Conservation (phyloP, 352 stramenopile species). For the Pythium rhizo-oryzae region DNA sequence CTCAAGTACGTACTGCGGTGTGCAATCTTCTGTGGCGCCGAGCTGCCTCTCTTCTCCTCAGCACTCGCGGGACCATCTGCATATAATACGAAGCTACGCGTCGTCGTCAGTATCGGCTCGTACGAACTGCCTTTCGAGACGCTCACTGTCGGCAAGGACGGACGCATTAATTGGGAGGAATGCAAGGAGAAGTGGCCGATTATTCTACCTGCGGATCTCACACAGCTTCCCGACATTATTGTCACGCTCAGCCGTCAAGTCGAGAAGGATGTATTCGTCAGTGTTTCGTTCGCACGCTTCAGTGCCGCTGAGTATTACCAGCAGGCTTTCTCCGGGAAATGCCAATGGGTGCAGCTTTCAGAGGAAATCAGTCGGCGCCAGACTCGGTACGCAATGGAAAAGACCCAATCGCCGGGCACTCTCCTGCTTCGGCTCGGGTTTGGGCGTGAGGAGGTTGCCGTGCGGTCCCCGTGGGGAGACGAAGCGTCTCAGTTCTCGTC, state of each 20-base stretch:
- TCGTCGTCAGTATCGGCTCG: constrained; percentile 48
- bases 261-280: constrained; percentile 62
- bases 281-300: constrained; percentile 59
- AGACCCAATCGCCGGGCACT: constrained; percentile 48
- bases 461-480: constrained; percentile 52
- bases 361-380: constrained; percentile 67
- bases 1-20: constrained; percentile 71
- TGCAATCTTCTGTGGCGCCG: constrained; percentile 58
- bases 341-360: constrained; percentile 57
- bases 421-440: constrained; percentile 66
- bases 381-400: constrained; percentile 56
- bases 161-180: constrained; percentile 50
- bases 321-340: constrained; percentile 44
- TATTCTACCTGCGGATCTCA: constrained; percentile 64
- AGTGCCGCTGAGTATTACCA: constrained; percentile 41
- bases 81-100: constrained; percentile 43
- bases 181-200: constrained; percentile 54
- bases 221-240: constrained; percentile 67
- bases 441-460: constrained; percentile 67
- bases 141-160: constrained; percentile 48
- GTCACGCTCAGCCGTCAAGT: constrained; percentile 63
- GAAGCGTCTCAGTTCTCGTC: constrained; percentile 44
- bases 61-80: constrained; percentile 11
- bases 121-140: constrained; percentile 58
- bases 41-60: constrained; percentile 42